Evolutionary conservation across 768 basidiomycete species (phyloP), one percentile per base, ranked within the genome.

Genomic region (Cystobasidium onofrii): DNA sequence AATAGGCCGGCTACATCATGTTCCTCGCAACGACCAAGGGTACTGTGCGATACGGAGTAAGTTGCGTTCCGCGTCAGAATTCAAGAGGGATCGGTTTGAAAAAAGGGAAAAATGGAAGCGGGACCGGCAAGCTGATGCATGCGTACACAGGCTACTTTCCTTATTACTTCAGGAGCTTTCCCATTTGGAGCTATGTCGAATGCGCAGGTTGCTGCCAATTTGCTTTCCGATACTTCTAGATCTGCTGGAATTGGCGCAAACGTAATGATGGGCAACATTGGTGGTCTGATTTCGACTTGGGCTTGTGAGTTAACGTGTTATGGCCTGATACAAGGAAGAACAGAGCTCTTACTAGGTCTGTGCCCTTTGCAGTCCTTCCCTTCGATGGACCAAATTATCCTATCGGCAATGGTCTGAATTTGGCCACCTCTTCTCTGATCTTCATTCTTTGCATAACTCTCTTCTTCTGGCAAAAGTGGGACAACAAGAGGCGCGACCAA

Each of bases 1-100:
- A 7, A 50, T n/a, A 41, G 7, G 20, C 46, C 44, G 73, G 74
- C 1, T 78, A 76, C 63, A 67, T 73, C 63, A 73, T 76, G 39
- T 76, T 76, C 64, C 23, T 78, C 7, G 50, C 55, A 2, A 44
- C 20, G 0, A 31, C 33, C 25, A 72, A 76, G 52, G 63, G 62
- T 0, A 33, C 74, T 4, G 64, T 67, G 0, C 61, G 76, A 2
- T 78, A 78, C 73, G 75, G 76, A 0, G 63, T 60, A 60, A 60
- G 57, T 29, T 60, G 17, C 54, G n/a, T n/a, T n/a, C n/a, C n/a
- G n/a, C n/a, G n/a, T n/a, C n/a, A n/a, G n/a, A n/a, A n/a, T n/a
- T n/a, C n/a, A n/a, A n/a, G n/a, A n/a, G n/a, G n/a, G n/a, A n/a
- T n/a, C n/a, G n/a, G n/a, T n/a, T n/a, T n/a, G n/a, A n/a, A n/a